phyloP scores from a whole-genome alignment of 495 filamentous ascomycete species.

The Letharia lupina region DNA sequence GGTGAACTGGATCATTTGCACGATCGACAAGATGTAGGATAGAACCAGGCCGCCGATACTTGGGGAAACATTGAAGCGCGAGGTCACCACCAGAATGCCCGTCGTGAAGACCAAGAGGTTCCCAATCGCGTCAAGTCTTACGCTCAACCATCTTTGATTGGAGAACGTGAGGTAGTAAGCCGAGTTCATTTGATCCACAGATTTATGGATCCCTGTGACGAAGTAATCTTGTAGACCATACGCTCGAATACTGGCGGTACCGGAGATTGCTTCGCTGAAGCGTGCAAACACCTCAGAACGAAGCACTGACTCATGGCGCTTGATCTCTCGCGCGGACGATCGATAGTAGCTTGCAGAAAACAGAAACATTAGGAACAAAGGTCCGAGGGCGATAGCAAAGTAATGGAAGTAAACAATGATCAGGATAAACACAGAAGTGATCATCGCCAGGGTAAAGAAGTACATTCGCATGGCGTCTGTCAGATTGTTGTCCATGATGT shows the following conservation, averaged over 20 bases:
- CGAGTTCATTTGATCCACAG: constrained; percentile 84
- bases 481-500: constrained; percentile 90
- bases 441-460: constrained; percentile 72
- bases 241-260: constrained; percentile 75
- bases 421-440: constrained; percentile 69
- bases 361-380: constrained; percentile 70
- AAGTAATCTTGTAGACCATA: constrained; percentile 76
- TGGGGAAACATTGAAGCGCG: constrained; percentile 77
- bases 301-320: constrained; percentile 83
- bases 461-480: constrained; percentile 92
- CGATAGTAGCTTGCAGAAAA: constrained; percentile 84
- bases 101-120: constrained; percentile 75
- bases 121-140: constrained; percentile 76
- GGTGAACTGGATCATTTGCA: constrained; percentile 94
- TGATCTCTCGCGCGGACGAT: constrained; percentile 83
- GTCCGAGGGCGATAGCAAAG: constrained; percentile 81
- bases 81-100: constrained; percentile 87
- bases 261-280: constrained; percentile 80
- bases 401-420: constrained; percentile 93
- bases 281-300: constrained; percentile 83
- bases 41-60: constrained; percentile 81
- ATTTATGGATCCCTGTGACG: constrained; percentile 50
- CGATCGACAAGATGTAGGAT: constrained; percentile 85
- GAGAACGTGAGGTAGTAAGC: constrained; percentile 92
- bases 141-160: constrained; percentile 85